Conservation (phyloP, 805 yeast species). For the Metschnikowia lachancei region DNA sequence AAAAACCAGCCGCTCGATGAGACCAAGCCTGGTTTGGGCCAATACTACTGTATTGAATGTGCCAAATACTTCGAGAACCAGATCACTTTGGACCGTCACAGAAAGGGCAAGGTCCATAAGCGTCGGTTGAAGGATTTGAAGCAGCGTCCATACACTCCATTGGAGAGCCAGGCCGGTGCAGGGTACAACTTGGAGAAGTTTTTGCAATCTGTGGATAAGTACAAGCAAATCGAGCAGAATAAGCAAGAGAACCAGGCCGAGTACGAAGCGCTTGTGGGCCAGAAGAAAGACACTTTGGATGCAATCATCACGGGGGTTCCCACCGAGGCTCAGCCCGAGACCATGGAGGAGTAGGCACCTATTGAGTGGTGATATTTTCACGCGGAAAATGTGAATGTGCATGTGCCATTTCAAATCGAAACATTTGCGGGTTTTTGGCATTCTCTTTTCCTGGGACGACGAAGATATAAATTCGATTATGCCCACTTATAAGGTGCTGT, state of each 20-base stretch:
- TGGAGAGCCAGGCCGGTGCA: slow-evolving; percentile 88
- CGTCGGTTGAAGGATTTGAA: slow-evolving; percentile 76
- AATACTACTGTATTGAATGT: slow-evolving; percentile 90
- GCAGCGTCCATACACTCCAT: slow-evolving; percentile 78
- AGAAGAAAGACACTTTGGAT: slow-evolving; percentile 40
- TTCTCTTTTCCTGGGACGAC: too few species aligned
- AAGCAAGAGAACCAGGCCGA: slow-evolving; percentile 46
- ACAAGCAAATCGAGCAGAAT: slow-evolving; percentile 44
- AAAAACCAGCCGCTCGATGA: slow-evolving; percentile 87
- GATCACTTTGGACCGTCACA: slow-evolving; percentile 67
- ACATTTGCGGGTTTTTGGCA: too few species aligned
- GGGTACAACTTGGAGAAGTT: slow-evolving; percentile 74
- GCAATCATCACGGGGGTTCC: slow-evolving; percentile 33
- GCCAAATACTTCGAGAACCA: slow-evolving; percentile 87
- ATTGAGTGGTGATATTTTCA: too few species aligned
- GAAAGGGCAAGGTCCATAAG: slow-evolving; percentile 76
- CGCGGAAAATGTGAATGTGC: too few species aligned
- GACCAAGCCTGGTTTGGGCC: slow-evolving; percentile 90
- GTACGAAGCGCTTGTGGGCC: slow-evolving; percentile 32
- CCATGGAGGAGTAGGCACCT: slow-evolving; percentile 4
- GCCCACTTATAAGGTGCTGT: not conserved
- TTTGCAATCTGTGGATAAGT: slow-evolving; percentile 58
- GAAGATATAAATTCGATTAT: too few species aligned
- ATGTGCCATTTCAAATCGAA: too few species aligned
- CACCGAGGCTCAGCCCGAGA: slow-evolving; percentile 19